Evolutionary conservation across 2,329 filamentous ascomycete genomes (phyloP).

Genomic region (Colletotrichum musae): DNA sequence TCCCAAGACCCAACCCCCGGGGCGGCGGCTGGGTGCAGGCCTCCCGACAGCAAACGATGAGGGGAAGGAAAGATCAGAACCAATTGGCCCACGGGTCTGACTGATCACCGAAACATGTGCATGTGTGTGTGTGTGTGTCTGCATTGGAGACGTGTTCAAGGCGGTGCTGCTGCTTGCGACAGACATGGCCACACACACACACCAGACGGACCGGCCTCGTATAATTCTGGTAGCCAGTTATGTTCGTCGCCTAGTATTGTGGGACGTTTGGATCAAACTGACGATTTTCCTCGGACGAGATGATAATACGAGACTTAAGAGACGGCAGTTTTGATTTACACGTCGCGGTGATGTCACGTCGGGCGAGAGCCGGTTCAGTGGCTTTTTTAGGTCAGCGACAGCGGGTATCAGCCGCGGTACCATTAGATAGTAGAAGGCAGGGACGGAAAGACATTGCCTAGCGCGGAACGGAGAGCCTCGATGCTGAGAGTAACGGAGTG

Average conservation of each 20-base stretch:
- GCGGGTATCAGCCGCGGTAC: slow-evolving; percentile 27
- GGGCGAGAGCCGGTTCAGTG: slow-evolving; percentile 15
- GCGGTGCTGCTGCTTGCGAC: slow-evolving; percentile 4
- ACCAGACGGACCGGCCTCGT: slow-evolving; percentile 23
- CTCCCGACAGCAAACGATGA: slow-evolving; percentile 22
- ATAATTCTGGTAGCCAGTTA: slow-evolving; percentile 1
- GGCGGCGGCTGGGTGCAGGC: slow-evolving; percentile 33
- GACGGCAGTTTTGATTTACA: not conserved
- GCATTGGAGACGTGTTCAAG: slow-evolving; percentile 16
- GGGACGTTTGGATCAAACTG: slow-evolving; percentile 33
- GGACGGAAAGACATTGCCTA: slow-evolving; percentile 35
- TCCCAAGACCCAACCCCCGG: slow-evolving; percentile 16
- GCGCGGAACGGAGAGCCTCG: not conserved
- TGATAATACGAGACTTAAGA: slow-evolving; percentile 17
- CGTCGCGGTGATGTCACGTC: slow-evolving; percentile 37
- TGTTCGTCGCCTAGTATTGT: slow-evolving; percentile 1
- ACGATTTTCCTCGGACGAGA: slow-evolving; percentile 17
- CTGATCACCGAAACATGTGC: slow-evolving; percentile 33
- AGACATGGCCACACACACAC: slow-evolving; percentile 16
- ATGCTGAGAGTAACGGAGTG: not conserved
- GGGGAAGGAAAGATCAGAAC: not conserved
- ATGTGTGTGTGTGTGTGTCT: not conserved
- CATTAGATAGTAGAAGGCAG: not conserved
- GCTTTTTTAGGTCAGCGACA: slow-evolving; percentile 11
- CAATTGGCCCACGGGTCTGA: slow-evolving; percentile 32